Percentiles rank a stretch among this genome's conserved stretches.
Evolutionary conservation across 495 filamentous ascomycete species (phyloP).

Genomic region (Talaromyces ruber): DNA sequence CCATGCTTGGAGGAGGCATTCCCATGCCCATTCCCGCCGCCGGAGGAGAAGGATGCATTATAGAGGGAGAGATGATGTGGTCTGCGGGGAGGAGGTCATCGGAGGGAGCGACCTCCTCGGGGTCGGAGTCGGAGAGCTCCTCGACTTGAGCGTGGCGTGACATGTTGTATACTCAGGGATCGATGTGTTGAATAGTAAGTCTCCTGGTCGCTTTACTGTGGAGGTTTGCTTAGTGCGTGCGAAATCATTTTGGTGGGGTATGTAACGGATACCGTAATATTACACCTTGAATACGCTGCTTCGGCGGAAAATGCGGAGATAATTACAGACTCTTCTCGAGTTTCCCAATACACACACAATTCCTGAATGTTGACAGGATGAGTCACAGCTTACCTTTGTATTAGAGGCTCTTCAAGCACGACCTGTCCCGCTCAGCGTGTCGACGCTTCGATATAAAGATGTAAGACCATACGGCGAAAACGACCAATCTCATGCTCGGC

Average conservation of each 20-base stretch:
- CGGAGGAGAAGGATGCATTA: slow-evolving; percentile 15
- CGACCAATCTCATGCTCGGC: slow-evolving; percentile 22
- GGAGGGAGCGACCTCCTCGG: slow-evolving; percentile 65
- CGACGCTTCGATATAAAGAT: too few species aligned
- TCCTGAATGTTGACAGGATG: not conserved
- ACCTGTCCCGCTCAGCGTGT: too few species aligned
- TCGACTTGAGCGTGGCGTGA: slow-evolving; percentile 76
- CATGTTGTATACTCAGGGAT: slow-evolving; percentile 38
- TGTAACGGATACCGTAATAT: not conserved
- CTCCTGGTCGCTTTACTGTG: not conserved
- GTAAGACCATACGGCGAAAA: not conserved
- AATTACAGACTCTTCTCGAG: not conserved
- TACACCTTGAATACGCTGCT: not conserved
- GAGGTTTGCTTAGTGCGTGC: not conserved
- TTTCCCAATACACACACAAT: not conserved
- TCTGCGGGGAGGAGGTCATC: slow-evolving; percentile 47
- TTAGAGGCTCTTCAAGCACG: too few species aligned
- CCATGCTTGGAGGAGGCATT: slow-evolving; percentile 21
- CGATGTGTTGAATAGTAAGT: not conserved
- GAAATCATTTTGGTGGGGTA: not conserved
- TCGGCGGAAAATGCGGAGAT: not conserved
- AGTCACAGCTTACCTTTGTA: not conserved
- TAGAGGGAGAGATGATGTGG: slow-evolving; percentile 29
- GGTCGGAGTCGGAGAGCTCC: slow-evolving; percentile 77
- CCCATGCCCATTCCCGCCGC: not conserved